Base-by-base conservation (phyloP, 495 filamentous ascomycete genomes). In the Aspergillus egyptiacus region DNA sequence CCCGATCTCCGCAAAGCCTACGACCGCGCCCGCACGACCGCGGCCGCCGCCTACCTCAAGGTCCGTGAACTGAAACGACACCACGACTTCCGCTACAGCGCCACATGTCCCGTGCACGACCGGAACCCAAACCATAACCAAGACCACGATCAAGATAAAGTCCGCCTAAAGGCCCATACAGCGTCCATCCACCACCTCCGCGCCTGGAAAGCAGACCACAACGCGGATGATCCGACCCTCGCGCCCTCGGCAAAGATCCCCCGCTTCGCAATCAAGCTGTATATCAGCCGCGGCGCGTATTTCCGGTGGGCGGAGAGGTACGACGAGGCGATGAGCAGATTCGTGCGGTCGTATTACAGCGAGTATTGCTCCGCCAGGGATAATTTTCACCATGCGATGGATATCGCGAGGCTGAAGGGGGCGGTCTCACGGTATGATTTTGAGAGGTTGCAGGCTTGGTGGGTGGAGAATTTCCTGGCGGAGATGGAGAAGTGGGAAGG, bases 161-260 rank as follows among this genome's bases (percentile, higher is more conserved):
- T 15, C 4, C 33, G 6, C 0, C 48, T 35, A 43, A 7, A 34
- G 14, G n/a, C 19, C 0, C 61, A 66, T 23, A 11, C n/a, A 10
- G 8, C 6, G 3, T 60, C 61, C 19, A 42, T 69, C 19, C 15
- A 50, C 0, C 59, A 53, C 5, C 58, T 69, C 20, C 36, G 53
- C 9, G 32, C 32, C 15, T 64, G 63, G 63, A 25, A 38, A 10
- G 36, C 48, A 28, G 44, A 58, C 24, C 44, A 37, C 28, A 37
- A 57, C 14, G 17, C 41, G 1, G 3, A 4, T 23, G 14, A 58
- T 25, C 49, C 59, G 5, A 61, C 59, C 5, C 46, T 63, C 6
- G 50, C 53, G 2, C 46, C 46, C 3, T 24, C 51, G 0, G 9
- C 46, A 11, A 65, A 66, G 47, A 56, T 66, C 25, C 55, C 61